Conservation (phyloP, 2,329 filamentous ascomycete species). For the Pseudogymnoascus sp. region DNA sequence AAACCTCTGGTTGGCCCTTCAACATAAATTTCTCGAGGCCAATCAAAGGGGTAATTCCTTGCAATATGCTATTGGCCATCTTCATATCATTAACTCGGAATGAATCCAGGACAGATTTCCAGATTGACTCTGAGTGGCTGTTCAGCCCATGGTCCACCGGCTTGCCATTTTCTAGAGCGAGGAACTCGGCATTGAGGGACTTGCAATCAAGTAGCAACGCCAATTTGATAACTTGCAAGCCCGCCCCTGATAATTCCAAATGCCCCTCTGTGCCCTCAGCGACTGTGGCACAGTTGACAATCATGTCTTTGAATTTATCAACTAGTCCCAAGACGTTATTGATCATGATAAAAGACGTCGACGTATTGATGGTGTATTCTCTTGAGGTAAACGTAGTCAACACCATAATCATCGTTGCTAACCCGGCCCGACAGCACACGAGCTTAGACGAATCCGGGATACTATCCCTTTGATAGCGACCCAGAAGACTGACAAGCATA, state of each 20-base stretch:
- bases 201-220: slow-evolving; percentile 65
- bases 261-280: slow-evolving; percentile 36
- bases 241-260: slow-evolving; percentile 46
- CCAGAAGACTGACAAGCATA: slow-evolving; percentile 68
- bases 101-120: slow-evolving; percentile 66
- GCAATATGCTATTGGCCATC: slow-evolving; percentile 66
- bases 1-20: slow-evolving; percentile 30
- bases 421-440: slow-evolving; percentile 57
- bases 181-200: slow-evolving; percentile 61
- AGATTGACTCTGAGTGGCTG: slow-evolving; percentile 67
- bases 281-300: slow-evolving; percentile 47
- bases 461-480: slow-evolving; percentile 48
- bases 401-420: slow-evolving; percentile 52
- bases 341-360: slow-evolving; percentile 53
- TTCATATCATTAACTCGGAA: slow-evolving; percentile 60
- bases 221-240: slow-evolving; percentile 58
- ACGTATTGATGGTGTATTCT: slow-evolving; percentile 40
- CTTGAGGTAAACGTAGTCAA: slow-evolving; percentile 49
- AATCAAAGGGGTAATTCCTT: slow-evolving; percentile 53
- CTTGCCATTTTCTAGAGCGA: slow-evolving; percentile 53
- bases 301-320: slow-evolving; percentile 53
- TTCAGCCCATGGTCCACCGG: slow-evolving; percentile 60
- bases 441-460: slow-evolving; percentile 51
- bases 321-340: slow-evolving; percentile 60
- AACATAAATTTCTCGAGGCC: slow-evolving; percentile 62